phyloP scores from a whole-genome alignment of 2,329 filamentous ascomycete genomes.

The Botrytis hyacinthi region DNA sequence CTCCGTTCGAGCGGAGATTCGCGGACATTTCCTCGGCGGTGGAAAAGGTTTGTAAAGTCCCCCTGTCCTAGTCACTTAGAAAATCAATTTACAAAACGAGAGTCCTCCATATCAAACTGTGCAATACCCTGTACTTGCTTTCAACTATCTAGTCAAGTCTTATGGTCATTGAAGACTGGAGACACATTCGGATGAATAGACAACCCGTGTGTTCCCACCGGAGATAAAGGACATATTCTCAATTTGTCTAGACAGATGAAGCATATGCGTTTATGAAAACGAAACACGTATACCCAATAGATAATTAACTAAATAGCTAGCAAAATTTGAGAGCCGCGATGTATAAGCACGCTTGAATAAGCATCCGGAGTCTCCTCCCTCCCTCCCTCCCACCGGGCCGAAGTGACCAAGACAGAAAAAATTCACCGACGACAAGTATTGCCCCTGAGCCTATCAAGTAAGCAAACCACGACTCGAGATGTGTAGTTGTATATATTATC shows the following conservation, averaged over 20 bases:
- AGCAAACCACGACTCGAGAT: neutral
- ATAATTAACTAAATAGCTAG: neutral
- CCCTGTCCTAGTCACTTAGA: neutral
- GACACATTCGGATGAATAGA: neutral
- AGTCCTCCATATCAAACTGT: neutral
- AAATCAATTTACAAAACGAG: neutral
- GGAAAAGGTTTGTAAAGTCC: neutral
- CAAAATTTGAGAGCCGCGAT: neutral
- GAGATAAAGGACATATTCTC: neutral
- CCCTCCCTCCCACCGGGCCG: neutral
- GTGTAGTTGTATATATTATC: neutral
- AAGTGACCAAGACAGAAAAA: neutral
- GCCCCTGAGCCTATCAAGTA: neutral
- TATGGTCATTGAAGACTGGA: too few relatives aligned
- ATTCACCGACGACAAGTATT: neutral
- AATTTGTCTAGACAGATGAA: neutral
- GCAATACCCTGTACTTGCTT: neutral
- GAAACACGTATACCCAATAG: neutral
- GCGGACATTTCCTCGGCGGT: neutral
- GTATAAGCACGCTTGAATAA: neutral
- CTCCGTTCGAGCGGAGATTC: neutral
- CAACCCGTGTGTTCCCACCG: neutral
- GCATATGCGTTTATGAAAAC: too few relatives aligned
- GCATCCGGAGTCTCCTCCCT: neutral
- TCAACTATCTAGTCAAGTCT: neutral